These are phyloP conservation scores for Angophora floribunda DNA, from an alignment of 345 rosid genomes.

Conservation along the genomic window DNA sequence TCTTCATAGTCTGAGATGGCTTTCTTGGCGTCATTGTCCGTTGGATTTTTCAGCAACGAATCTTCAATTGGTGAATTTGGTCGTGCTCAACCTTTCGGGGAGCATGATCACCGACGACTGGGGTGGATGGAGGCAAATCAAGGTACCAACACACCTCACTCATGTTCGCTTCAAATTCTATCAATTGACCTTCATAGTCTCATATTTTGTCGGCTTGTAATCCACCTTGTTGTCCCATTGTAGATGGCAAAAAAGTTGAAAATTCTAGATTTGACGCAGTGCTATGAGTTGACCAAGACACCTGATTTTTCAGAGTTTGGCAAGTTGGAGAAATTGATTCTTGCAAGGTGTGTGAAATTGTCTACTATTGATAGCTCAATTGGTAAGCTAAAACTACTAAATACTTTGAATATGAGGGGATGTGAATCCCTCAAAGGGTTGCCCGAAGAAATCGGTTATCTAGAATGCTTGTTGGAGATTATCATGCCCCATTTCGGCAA, in stretches of 20 bases:
- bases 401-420: not conserved
- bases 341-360: rapidly evolving
- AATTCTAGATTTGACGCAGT: too few relatives aligned
- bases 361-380: not conserved
- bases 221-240: not conserved
- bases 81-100: too few relatives aligned
- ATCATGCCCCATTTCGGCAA: not conserved
- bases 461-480: not conserved
- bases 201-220: not conserved
- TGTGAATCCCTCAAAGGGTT: not conserved
- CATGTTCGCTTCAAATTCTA: not conserved
- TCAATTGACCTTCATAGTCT: not conserved
- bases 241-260: not conserved
- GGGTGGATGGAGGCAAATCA: not conserved
- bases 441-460: not conserved
- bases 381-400: not conserved
- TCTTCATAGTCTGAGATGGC: not conserved
- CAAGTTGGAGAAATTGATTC: not conserved
- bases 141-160: not conserved
- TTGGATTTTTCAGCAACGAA: rapidly evolving
- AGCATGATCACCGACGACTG: not conserved
- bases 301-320: not conserved
- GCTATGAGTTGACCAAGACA: not conserved
- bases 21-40: rapidly evolving
- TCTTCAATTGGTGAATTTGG: rapidly evolving